phyloP scores from a whole-genome alignment of 2,329 filamentous ascomycete species.

The Ascochyta clinopodiicola region DNA sequence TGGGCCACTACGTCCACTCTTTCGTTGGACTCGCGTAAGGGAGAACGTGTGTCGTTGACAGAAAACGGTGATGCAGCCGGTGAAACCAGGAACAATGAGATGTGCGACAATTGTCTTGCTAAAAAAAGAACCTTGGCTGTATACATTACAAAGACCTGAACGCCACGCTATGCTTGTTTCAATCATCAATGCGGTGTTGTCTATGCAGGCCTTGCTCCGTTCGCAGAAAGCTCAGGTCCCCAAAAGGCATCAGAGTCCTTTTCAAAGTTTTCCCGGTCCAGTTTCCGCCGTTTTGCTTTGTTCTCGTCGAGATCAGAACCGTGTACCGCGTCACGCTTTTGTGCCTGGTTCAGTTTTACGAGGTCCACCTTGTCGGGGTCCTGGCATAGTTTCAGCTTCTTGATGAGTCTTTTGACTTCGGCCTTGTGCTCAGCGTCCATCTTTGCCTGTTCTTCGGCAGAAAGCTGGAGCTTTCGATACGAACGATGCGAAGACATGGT shows the following conservation, averaged over 20 bases:
- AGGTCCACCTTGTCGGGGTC: slow-evolving; percentile 78
- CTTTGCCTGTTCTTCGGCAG: slow-evolving; percentile 37
- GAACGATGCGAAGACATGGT: slow-evolving; percentile 46
- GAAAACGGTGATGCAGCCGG: background rate
- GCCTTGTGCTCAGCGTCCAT: slow-evolving; percentile 58
- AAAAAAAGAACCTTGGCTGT: background rate
- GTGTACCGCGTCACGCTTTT: slow-evolving; percentile 55
- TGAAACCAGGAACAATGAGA: background rate
- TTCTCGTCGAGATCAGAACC: slow-evolving; percentile 48
- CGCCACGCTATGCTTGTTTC: slow-evolving; percentile 13
- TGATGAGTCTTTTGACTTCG: slow-evolving; percentile 58
- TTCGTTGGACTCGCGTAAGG: background rate
- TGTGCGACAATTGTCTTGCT: background rate
- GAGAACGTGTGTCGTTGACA: background rate
- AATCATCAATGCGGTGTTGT: background rate
- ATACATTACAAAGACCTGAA: slow-evolving; percentile 2
- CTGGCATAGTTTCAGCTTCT: slow-evolving; percentile 74
- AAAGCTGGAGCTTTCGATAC: slow-evolving; percentile 22
- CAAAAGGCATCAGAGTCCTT: slow-evolving; percentile 57
- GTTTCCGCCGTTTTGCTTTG: slow-evolving; percentile 54
- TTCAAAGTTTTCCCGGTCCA: slow-evolving; percentile 51
- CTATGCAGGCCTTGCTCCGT: slow-evolving; percentile 6
- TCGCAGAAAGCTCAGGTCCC: slow-evolving; percentile 40
- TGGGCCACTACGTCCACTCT: background rate
- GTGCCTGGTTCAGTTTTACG: slow-evolving; percentile 70